Evolutionary conservation across 345 rosid genomes (phyloP).

Genomic region (Lagerstroemia speciosa): DNA sequence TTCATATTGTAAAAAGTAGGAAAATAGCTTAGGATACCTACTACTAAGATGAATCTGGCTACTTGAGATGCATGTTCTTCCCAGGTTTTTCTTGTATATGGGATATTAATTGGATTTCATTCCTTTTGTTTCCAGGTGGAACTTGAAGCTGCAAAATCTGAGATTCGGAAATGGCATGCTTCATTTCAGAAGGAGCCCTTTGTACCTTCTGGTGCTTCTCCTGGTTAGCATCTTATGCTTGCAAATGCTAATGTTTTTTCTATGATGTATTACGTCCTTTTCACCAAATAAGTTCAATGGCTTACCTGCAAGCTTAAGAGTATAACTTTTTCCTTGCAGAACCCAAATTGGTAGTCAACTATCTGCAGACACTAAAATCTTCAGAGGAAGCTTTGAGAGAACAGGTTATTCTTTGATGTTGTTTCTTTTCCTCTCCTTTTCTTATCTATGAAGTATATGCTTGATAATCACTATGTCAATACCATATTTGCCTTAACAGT

Average conservation of each 20-base stretch:
- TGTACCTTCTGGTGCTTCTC: slow-evolving; percentile 52
- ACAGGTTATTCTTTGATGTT: slow-evolving; percentile 40
- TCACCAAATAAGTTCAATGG: background rate
- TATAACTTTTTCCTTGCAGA: slow-evolving; percentile 29
- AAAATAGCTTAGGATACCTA: background rate
- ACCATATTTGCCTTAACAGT: slow-evolving; percentile 32
- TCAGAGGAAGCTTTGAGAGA: slow-evolving; percentile 80
- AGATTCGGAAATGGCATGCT: slow-evolving; percentile 77
- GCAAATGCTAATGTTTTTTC: background rate
- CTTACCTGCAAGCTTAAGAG: background rate
- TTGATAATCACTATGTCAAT: background rate
- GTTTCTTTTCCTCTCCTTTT: background rate
- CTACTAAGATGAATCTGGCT: background rate
- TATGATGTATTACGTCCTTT: slow-evolving; percentile 6
- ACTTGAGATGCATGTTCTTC: background rate
- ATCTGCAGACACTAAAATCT: slow-evolving; percentile 70
- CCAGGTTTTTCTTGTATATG: background rate
- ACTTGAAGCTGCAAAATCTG: slow-evolving; percentile 68
- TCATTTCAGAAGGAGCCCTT: slow-evolving; percentile 66
- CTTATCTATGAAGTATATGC: background rate
- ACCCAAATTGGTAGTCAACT: slow-evolving; percentile 57
- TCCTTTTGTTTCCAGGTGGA: slow-evolving; percentile 31
- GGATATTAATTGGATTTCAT: background rate
- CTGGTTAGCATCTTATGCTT: slow-evolving; percentile 46
- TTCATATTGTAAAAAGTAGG: background rate